Base-by-base conservation (phyloP, 495 filamentous ascomycete species). In the Penicillium malachiteum region DNA sequence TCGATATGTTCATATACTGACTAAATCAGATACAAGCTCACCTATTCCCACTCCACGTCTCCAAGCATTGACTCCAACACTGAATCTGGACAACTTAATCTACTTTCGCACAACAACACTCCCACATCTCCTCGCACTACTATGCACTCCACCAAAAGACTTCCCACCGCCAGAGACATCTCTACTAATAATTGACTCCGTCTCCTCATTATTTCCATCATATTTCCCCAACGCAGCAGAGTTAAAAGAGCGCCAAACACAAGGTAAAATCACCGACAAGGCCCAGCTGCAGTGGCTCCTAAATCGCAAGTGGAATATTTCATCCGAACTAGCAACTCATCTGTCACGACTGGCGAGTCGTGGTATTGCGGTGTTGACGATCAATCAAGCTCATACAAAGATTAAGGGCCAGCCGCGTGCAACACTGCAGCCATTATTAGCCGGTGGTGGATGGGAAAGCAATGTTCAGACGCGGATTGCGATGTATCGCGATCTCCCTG, bases 181-280 rank as follows among this genome's bases (percentile, higher is more conserved):
- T 16, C 75, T 96, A 1, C 59, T 96, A n/a, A 78, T 95, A 9
- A 74, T 96, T 59, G 90, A 94, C 66, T 85, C 86, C 1, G 69
- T 94, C 14, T 90, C 90, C 8, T 84, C 82, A 12, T 74, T 88
- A n/a, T 77, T 94, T 57, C 84, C 86, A 50, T 78, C 85, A 47
- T 87, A 91, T 39, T 92, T 92, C 50, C 87, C 85, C 8, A 76
- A 77, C 48, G 67, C 72, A 14, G 63, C 70, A 4, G 76, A 79
- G 35, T 52, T 75, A 12, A 70, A 71, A 53, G 56, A 71, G n/a
- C 70, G 69, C 2, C 54, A 73, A 8, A 38, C 64, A 0, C 52
- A 64, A 31, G 54, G 56, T 21, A 68, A 67, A 40, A 60, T 62
- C 45, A 56, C 44, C 43, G 60, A 72, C 56, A 75, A 73, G 68